phyloP scores from a whole-genome alignment of 192 early-diverging fungal species.

The Gigaspora rosea region DNA sequence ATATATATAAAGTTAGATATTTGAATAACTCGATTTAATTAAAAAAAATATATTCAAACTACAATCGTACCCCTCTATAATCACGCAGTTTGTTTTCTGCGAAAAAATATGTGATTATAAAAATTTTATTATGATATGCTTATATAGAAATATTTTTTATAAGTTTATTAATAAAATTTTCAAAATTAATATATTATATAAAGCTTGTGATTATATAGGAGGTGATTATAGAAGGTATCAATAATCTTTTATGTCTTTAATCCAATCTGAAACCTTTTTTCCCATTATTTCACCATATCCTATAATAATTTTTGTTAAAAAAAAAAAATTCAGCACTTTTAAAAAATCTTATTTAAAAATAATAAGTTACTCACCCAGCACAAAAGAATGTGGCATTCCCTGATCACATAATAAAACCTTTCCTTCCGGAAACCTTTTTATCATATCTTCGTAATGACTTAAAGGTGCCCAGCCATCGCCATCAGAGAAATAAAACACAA shows the following conservation, averaged over 20 bases:
- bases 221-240: no score
- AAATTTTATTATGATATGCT: no score
- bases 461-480: constrained; percentile 80
- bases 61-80: no score
- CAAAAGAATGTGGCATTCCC: constrained; percentile 81
- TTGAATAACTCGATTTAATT: no score
- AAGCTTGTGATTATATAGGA: no score
- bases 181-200: no score
- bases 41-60: no score
- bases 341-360: not conserved
- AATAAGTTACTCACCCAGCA: constrained; percentile 49
- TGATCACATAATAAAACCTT: constrained; percentile 68
- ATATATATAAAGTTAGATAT: no score
- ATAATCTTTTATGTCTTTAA: not conserved
- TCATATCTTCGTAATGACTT: constrained; percentile 68
- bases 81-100: no score
- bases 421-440: constrained; percentile 61
- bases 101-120: no score
- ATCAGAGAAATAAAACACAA: constrained; percentile 77
- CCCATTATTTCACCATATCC: constrained; percentile 18
- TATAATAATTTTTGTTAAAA: not conserved
- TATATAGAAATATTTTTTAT: no score
- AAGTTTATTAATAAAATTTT: no score
- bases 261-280: constrained; percentile 17
- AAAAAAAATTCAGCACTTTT: not conserved